Evolutionary conservation across 2,329 filamentous ascomycete genomes (phyloP), one percentile per base, ranked within the genome.

Genomic region (Fusarium continuum): DNA sequence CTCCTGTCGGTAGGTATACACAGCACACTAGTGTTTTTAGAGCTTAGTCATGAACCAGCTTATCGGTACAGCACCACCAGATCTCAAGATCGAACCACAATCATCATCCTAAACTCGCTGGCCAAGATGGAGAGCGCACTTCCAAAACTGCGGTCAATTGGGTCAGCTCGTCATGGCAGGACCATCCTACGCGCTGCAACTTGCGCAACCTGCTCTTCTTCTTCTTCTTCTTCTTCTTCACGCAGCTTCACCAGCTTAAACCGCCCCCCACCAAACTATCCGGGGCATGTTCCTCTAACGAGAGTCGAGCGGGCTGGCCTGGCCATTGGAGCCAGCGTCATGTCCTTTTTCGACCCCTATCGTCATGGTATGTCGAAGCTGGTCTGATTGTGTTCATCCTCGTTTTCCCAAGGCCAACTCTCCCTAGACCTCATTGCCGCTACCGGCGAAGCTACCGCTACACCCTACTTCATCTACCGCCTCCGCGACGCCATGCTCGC

Each of bases 401-500:
- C 35, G 20, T 22, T 28, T n/a, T n/a, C n/a, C n/a, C n/a, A n/a
- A n/a, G 11, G 20, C 49, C 61, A 28, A 50, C 20, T 14, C 11
- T 19, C 16, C 10, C 1, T 13, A 92, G 95, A 99, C 80, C 88
- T 99, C 67, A 96, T 99, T 70, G 95, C 95, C 28, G 87, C 92
- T 28, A 86, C 96, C n/a, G 94, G 93, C 73, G 95, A 99, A 82
- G 89, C 93, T 23, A 98, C 95, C 4, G 92, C 93, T 19, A 92
- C 93, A 9, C 95, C 95, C 11, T 97, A 93, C 83, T 97, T 98
- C 80, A 93, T 97, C 77, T 87, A 91, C 78, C 91, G 92, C 53
- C 91, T 99, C 17, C 93, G 92, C 66, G 87, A 94, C 74, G 91
- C 90, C 63, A 99, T 99, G 95, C 91, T 99, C 50, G 80, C 87